Base-by-base conservation (phyloP, 1,284 basidiomycete species). In the Moniliella sp. region DNA sequence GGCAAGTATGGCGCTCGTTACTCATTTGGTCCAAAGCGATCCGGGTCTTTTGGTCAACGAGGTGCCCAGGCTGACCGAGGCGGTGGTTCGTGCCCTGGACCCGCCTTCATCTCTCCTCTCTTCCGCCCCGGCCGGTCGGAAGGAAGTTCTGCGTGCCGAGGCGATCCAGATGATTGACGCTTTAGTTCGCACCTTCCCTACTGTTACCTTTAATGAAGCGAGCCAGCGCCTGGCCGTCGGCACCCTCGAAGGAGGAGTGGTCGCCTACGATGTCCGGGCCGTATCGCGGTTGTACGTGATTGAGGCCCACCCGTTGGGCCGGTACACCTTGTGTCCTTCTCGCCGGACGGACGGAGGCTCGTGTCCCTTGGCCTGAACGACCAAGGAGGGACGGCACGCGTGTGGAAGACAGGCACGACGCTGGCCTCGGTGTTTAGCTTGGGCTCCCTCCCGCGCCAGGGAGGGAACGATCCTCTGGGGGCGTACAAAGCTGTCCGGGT, bases 211-310 rank as follows among this genome's bases (percentile, higher is more conserved):
- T 57, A 78, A 91, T 54, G 73, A 74, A 58, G 64, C 67, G 2
- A 75, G 73, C 1, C 88, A 97, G 57, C 73, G 79, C 5, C 70
- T 97, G 1, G 82, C 78, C 0, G 84, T 94, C 0, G 91, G 91
- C 0, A 93, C 88, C 0, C 74, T 73, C 42, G 91, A 97, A 61
- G 83, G 84, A 0, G 61, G 61, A 3, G 50, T 58, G 18, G 74
- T 94, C 45, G 82, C 94, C 73, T 94, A 93, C 60, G 91, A 97
- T 54, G 69, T 97, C 32, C 93, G 93, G 62, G 84, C 84, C 0
- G 84, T 83, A 0, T 93, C 81, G 2, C 72, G 88, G 8, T 66
- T 97, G 4, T 94, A 93, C 55, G 80, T 97, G 0, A 71, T 97
- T 5, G 86, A 94, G 50, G 77, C 80, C 0, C 86, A 93, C 28